Evolutionary conservation across 352 stramenopile species (phyloP).

Genomic region (Globisporangium takayamanum): DNA sequence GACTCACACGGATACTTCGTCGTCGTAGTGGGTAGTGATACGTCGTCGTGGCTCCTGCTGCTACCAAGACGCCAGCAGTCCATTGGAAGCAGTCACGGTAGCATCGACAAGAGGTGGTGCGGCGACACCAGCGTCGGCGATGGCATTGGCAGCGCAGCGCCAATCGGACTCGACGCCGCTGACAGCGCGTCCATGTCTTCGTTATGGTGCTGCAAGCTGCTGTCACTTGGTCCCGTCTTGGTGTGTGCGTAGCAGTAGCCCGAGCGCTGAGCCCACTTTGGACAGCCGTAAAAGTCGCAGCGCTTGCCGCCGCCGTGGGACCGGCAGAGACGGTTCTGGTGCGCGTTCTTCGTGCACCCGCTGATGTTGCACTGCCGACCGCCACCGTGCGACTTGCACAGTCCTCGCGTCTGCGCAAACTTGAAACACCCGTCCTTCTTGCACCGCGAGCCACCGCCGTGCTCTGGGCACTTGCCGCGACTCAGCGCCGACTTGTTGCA

Average conservation of each 20-base stretch:
- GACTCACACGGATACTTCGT: background rate
- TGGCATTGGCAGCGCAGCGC: constrained; percentile 15
- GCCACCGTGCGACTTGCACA: constrained; percentile 83
- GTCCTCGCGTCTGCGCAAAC: constrained; percentile 72
- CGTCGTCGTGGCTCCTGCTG: background rate
- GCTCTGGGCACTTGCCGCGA: constrained; percentile 77
- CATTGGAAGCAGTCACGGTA: constrained; percentile 24
- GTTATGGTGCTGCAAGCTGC: background rate
- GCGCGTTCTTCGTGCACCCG: constrained; percentile 78
- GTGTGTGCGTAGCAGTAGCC: constrained; percentile 83
- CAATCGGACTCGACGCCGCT: constrained; percentile 8
- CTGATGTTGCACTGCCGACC: constrained; percentile 68
- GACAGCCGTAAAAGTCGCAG: constrained; percentile 70
- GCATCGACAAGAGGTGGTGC: constrained; percentile 52
- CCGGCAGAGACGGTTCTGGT: constrained; percentile 78
- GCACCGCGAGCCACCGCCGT: constrained; percentile 80
- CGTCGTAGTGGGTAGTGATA: background rate
- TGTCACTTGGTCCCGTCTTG: constrained; percentile 36
- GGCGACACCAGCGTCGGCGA: constrained; percentile 61
- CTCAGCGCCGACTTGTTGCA: constrained; percentile 77
- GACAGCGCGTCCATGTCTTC: background rate
- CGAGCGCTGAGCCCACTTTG: constrained; percentile 81
- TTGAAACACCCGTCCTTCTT: constrained; percentile 81
- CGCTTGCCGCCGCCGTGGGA: constrained; percentile 79
- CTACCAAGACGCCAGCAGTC: constrained; percentile 2